A percentile compares a stretch with the other conserved stretches of the same genome.
phyloP scores from a whole-genome alignment of 768 basidiomycete genomes.

The Nidularia pulvinata region DNA sequence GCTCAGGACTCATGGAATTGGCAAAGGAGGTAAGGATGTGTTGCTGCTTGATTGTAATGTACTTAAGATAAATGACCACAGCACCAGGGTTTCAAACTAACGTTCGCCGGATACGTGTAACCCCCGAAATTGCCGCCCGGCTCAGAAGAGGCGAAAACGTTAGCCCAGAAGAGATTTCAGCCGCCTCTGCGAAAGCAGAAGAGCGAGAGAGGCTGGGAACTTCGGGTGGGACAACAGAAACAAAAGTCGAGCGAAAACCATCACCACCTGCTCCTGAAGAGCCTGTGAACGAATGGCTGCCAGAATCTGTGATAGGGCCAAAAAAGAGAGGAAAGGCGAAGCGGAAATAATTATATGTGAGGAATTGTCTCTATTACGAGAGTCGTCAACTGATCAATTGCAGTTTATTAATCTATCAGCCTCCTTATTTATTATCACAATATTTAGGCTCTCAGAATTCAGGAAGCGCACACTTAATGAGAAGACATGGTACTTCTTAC shows the following conservation, averaged over 20 bases:
- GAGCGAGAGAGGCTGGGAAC: conserved; percentile 20
- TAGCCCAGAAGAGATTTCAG: conserved; percentile 49
- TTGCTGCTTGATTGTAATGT: background rate
- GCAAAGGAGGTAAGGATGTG: conserved; percentile 46
- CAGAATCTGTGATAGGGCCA: conserved; percentile 41
- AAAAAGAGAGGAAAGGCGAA: conserved; percentile 39
- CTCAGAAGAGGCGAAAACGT: conserved; percentile 51
- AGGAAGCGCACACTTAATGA: too few species aligned
- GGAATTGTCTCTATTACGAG: background rate
- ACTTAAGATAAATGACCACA: conserved; percentile 9
- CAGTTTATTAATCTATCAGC: too few species aligned
- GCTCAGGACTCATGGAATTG: conserved; percentile 48
- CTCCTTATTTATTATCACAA: background rate
- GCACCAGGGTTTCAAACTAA: conserved; percentile 58
- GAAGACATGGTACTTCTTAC: too few species aligned
- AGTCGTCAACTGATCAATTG: too few species aligned
- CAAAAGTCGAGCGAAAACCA: conserved; percentile 14
- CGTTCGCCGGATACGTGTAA: conserved; percentile 46
- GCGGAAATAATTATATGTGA: conserved; percentile 14
- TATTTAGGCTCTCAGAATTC: too few species aligned
- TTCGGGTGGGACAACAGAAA: conserved; percentile 15
- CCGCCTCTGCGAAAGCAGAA: conserved; percentile 40
- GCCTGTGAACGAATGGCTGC: conserved; percentile 49
- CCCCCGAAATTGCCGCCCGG: conserved; percentile 55
- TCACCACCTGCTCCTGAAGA: conserved; percentile 9